phyloP scores from a whole-genome alignment of 2,329 filamentous ascomycete species.

The Alternaria angustiovoidea region DNA sequence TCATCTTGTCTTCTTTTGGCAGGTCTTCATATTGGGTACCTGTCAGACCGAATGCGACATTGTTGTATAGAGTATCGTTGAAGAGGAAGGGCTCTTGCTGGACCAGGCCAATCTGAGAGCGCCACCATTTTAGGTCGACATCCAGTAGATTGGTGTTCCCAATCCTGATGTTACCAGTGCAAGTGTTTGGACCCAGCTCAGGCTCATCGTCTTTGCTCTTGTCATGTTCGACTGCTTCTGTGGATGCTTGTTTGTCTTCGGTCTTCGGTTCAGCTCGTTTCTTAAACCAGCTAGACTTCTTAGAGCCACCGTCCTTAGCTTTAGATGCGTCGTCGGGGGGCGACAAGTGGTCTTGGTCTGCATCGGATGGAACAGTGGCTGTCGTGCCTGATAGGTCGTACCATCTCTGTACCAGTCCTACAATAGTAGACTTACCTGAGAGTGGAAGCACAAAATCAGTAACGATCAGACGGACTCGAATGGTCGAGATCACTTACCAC shows the following conservation, averaged over 20 bases:
- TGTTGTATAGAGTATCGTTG: conserved; percentile 52
- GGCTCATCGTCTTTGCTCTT: conserved; percentile 25
- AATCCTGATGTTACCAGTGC: conserved; percentile 42
- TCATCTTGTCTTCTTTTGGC: conserved; percentile 63
- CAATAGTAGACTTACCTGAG: conserved; percentile 77
- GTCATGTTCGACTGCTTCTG: background rate
- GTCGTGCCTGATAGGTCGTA: conserved; percentile 62
- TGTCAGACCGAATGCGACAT: conserved; percentile 50
- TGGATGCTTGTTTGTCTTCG: conserved; percentile 2
- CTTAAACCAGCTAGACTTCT: conserved; percentile 22
- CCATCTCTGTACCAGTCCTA: conserved; percentile 75
- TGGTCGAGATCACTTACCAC: conserved; percentile 1
- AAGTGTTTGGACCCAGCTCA: conserved; percentile 41
- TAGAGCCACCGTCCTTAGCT: conserved; percentile 16
- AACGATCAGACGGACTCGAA: background rate
- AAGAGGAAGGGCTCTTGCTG: conserved; percentile 54
- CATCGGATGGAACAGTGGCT: conserved; percentile 12
- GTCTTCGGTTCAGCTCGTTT: conserved; percentile 1
- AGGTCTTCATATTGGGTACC: conserved; percentile 60
- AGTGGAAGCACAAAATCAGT: background rate
- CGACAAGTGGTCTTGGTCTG: background rate
- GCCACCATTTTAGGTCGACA: conserved; percentile 55
- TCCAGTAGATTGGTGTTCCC: conserved; percentile 39
- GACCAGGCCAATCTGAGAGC: conserved; percentile 56
- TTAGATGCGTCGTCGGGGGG: conserved; percentile 1